Evolutionary conservation across 2,329 filamentous ascomycete genomes (phyloP), one percentile per base, ranked within the genome.

Genomic region (Arthrocladium fulminans): DNA sequence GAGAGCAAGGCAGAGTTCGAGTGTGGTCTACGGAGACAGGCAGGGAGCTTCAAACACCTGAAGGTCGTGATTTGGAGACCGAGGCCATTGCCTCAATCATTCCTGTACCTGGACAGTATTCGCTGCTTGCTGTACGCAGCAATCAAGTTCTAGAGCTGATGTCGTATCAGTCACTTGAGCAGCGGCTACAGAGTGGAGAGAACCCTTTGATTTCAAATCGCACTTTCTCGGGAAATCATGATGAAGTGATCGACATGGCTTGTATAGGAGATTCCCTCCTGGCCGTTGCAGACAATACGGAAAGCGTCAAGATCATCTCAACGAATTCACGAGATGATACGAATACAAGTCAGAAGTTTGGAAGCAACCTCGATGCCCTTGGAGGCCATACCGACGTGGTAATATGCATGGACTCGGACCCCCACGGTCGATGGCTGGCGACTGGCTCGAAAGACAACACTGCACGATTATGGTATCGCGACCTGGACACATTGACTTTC

Each of bases 401-500:
- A 51, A 94, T 98, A 58, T 89, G 88, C 50, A 73, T 98, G 34
- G 89, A 96, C 63, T 82, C 88, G 2, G 92, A 98, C 67, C 95
- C 88, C 88, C 97, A 92, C 8, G 94, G 94, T 0, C 83, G 92
- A 64, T 98, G 92, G 92, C 78, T 98, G 32, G 90, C 85, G 10
- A 97, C 92, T 1, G 92, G 90, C 46, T 87, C 92, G 19, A 98
- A 98, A 68, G 92, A 98, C 65, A 98, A 97, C 61, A 92, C 86
- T 2, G 92, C 90, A 15, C 82, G 86, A 55, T 69, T 98, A 29
- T 98, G 92, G 92, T 77, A 84, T 46, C 72, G 98, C 22, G 90
- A 97, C 62, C 79, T 83, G 0, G 75, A 74, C 17, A 84, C 80
- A 51, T 76, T 81, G 49, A 85, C 84, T 0, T 96, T 83, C 61